Conservation (phyloP, 176 grass and related monocot genomes). For the Paspalum vaginatum region DNA sequence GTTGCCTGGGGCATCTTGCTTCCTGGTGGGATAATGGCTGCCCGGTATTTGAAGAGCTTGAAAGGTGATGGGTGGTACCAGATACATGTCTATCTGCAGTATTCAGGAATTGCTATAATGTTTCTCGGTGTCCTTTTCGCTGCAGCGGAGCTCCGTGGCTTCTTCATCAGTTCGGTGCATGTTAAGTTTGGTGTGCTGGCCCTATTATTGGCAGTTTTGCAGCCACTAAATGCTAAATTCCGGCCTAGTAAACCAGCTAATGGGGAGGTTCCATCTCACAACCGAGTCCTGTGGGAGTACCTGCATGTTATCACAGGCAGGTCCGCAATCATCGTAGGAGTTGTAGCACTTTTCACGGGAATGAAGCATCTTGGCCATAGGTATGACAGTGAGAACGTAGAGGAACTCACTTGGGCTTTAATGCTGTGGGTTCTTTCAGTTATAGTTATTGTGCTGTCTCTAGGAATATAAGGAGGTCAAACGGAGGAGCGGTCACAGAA, state of each 20-base stretch:
- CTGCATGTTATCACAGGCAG: conserved; percentile 84
- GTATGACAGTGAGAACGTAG: conserved; percentile 83
- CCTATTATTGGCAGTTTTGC: conserved; percentile 60
- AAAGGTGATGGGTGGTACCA: conserved; percentile 88
- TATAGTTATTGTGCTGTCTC: conserved; percentile 58
- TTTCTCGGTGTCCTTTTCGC: conserved; percentile 80
- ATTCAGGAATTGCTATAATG: conserved; percentile 74
- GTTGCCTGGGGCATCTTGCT: conserved; percentile 89
- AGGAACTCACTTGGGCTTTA: conserved; percentile 85
- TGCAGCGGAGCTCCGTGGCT: conserved; percentile 68
- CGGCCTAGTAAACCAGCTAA: conserved; percentile 62
- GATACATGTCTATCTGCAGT: conserved; percentile 85
- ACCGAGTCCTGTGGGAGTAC: conserved; percentile 80
- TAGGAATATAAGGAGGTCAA: conserved; percentile 82
- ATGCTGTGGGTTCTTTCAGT: conserved; percentile 74
- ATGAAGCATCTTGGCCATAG: conserved; percentile 89
- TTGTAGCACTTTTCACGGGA: conserved; percentile 74
- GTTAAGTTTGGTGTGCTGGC: conserved; percentile 88
- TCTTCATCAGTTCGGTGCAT: conserved; percentile 67
- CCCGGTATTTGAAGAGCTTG: conserved; percentile 86
- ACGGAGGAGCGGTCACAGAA: conserved; percentile 42
- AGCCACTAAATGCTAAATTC: conserved; percentile 85
- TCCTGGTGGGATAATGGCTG: conserved; percentile 83
- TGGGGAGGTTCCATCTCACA: conserved; percentile 49
- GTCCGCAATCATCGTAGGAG: conserved; percentile 63